These are phyloP conservation scores for Ascoidea rubescens DNA, from an alignment of 805 yeast species.

Conservation along the genomic window DNA sequence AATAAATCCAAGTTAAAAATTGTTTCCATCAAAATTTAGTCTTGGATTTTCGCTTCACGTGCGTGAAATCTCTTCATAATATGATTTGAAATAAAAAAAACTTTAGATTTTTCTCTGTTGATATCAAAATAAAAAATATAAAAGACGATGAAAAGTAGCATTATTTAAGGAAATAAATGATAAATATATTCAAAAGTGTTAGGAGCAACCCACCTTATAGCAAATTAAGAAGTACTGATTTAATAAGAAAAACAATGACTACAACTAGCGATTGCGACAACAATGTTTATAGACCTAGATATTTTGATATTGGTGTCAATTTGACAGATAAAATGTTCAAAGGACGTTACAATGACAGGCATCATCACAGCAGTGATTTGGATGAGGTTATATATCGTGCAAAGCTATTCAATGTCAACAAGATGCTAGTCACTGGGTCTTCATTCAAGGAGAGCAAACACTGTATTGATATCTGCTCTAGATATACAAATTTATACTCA, in stretches of 20 bases:
- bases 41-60: no score
- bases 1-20: no score
- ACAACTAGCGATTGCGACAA: not conserved
- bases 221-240: no score
- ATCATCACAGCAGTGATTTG: conserved; percentile 56
- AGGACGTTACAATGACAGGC: conserved; percentile 64
- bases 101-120: no score
- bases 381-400: conserved; percentile 56
- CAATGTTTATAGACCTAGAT: conserved; percentile 7
- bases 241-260: not conserved
- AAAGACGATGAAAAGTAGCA: no score
- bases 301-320: conserved; percentile 50
- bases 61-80: no score
- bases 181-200: no score
- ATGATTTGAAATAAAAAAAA: no score
- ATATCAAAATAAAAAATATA: no score
- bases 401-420: conserved; percentile 42
- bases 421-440: conserved; percentile 76
- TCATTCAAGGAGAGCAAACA: conserved; percentile 48
- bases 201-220: no score
- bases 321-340: conserved; percentile 81
- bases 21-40: no score
- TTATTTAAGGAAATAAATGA: no score
- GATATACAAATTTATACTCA: conserved; percentile 29
- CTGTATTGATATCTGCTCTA: conserved; percentile 42